Percentiles rank a stretch among this genome's conserved stretches.
Evolutionary conservation across 2,329 filamentous ascomycete genomes (phyloP).

Genomic region (Beauveria scarabaeidicola): DNA sequence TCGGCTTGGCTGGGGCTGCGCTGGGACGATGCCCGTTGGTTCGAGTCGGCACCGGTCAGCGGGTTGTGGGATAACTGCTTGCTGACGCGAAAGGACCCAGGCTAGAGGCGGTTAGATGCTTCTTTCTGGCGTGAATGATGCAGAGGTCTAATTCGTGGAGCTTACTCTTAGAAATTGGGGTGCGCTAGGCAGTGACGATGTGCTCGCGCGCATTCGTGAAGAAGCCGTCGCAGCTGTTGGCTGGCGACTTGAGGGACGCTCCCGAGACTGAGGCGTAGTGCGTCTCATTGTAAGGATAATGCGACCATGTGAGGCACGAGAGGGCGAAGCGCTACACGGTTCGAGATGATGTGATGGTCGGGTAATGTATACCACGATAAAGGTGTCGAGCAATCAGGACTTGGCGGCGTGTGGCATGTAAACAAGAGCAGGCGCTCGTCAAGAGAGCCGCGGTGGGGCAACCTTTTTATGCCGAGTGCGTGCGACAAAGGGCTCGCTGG

Average conservation of each 20-base stretch:
- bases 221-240: slow-evolving; percentile 22
- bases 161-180: slow-evolving; percentile 23
- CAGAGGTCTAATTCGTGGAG: neutral
- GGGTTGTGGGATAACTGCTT: slow-evolving; percentile 53
- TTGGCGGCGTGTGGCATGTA: neutral
- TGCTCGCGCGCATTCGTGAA: slow-evolving; percentile 27
- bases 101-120: neutral
- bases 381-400: neutral
- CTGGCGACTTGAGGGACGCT: slow-evolving; percentile 22
- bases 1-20: slow-evolving; percentile 33
- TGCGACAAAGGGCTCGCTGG: neutral
- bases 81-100: slow-evolving; percentile 36
- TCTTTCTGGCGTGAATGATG: neutral
- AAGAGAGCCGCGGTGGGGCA: neutral
- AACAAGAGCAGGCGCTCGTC: neutral
- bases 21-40: slow-evolving; percentile 30
- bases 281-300: slow-evolving; percentile 24
- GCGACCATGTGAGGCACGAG: neutral
- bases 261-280: slow-evolving; percentile 24
- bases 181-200: slow-evolving; percentile 26
- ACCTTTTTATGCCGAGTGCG: neutral
- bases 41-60: slow-evolving; percentile 43
- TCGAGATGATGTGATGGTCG: slow-evolving; percentile 13
- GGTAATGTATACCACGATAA: neutral
- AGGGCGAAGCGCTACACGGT: slow-evolving; percentile 7